Percentiles rank a stretch among this genome's conserved stretches.
Conservation (phyloP, 2,329 filamentous ascomycete species). For the Talaromyces funiculosus region DNA sequence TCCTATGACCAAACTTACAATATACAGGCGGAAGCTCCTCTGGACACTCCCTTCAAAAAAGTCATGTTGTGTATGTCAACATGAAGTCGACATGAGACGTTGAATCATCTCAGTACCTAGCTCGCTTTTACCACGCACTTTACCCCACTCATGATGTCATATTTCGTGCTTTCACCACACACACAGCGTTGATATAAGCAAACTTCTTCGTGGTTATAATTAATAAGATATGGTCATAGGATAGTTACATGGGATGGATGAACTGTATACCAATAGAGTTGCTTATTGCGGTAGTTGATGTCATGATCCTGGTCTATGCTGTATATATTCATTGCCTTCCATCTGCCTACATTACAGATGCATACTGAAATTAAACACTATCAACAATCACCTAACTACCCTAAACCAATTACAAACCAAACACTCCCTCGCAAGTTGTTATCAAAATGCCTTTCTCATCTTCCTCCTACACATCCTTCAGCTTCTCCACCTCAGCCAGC, state of each 20-base stretch:
- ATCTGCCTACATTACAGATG: too few relatives aligned
- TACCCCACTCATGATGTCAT: too few relatives aligned
- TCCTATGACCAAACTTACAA: background rate
- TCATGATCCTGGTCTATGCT: too few relatives aligned
- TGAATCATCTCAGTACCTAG: background rate
- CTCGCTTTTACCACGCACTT: background rate
- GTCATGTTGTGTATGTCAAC: background rate
- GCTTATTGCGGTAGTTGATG: background rate
- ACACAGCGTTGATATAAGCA: background rate
- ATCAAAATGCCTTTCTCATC: slow-evolving; percentile 9
- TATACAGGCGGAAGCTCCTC: background rate
- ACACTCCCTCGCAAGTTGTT: background rate
- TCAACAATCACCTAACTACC: background rate
- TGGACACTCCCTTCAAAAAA: background rate
- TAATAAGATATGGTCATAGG: background rate
- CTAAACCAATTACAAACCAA: background rate
- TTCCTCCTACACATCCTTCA: slow-evolving; percentile 8
- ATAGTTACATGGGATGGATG: too few relatives aligned
- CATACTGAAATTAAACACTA: background rate
- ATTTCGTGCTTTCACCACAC: too few relatives aligned
- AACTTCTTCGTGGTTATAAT: background rate
- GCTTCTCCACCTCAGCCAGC: background rate
- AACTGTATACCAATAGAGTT: background rate
- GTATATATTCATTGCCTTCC: too few relatives aligned
- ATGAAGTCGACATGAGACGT: background rate